These are phyloP conservation scores for Phytophthora megakarya DNA, from an alignment of 352 stramenopile species.

Conservation along the genomic window DNA sequence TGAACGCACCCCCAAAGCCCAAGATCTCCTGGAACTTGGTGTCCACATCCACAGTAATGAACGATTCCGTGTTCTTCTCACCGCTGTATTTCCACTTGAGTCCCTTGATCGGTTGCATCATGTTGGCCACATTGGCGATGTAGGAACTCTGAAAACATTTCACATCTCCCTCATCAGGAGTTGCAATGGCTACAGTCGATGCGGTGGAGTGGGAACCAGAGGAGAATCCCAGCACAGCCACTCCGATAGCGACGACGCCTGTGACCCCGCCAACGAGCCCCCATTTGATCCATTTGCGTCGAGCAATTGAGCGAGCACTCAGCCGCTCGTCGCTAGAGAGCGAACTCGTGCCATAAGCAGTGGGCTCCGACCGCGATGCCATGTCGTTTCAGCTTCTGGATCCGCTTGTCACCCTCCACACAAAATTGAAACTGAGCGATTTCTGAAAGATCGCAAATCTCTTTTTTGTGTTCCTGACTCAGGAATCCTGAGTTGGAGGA, in stretches of 20 bases:
- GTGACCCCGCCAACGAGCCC: constrained; percentile 21
- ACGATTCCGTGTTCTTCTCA: constrained; percentile 31
- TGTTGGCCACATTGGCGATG: constrained; percentile 52
- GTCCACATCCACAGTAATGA: constrained; percentile 51
- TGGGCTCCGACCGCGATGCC: constrained; percentile 30
- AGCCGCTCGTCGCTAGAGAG: constrained; percentile 26
- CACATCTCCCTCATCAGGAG: constrained; percentile 21
- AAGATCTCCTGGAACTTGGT: constrained; percentile 76
- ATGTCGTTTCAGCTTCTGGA: constrained; percentile 6
- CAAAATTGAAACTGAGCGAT: constrained; percentile 21
- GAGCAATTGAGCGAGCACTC: constrained; percentile 12
- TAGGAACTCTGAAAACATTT: constrained; percentile 74
- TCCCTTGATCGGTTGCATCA: constrained; percentile 63
- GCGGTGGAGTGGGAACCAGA: no score
- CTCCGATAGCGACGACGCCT: neutral
- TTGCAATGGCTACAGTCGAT: constrained; percentile 9
- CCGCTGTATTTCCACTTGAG: constrained; percentile 43
- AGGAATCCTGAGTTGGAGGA: no score
- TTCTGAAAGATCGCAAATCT: constrained; percentile 12
- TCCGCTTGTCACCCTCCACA: constrained; percentile 2
- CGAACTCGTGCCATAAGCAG: constrained; percentile 46
- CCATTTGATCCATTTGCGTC: constrained; percentile 35
- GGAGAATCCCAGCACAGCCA: constrained; percentile 12
- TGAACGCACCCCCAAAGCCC: constrained; percentile 93
- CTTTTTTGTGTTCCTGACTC: neutral